Evolutionary conservation across 2,329 filamentous ascomycete species (phyloP), one percentile per base, ranked within the genome.

Genomic region (Penicillium brevicompactum): DNA sequence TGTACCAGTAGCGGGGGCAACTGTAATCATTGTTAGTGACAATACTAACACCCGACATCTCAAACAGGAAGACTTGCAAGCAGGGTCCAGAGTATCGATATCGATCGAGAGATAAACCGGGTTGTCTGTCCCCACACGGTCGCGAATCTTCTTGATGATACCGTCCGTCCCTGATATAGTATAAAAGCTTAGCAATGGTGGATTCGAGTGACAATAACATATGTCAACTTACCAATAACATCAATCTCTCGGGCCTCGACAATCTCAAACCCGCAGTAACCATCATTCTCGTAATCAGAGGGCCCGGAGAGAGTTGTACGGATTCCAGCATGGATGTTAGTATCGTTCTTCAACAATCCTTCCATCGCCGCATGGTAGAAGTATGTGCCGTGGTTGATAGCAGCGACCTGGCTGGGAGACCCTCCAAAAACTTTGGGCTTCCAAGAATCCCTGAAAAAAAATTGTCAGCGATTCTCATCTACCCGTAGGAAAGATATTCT

Each of bases 361-460:
- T 94, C 90, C 74, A 87, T 84, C 1, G 87, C 77, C 0, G 90
- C 91, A 70, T 93, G 89, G 76, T 88, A 94, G 76, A 95, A 95
- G 78, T 94, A 94, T 1, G 90, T 94, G 41, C 91, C 91, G 76
- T 94, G 90, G 76, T 94, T 95, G 76, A 95, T 87, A 60, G 82
- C 82, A 18, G 91, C 90, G 38, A 87, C 84, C 57, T 92, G 83
- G 27, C 85, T 89, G 0, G 91, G 90, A 0, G 89, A 87, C 30
- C 90, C 91, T 50, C 91, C 91, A 65, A 95, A 95, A 24, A 94
- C 91, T 71, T 93, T 93, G 42, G 91, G 91, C 55, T 84, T 85
- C 90, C 90, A 90, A 67, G 82, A 81, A 60, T 82, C 82, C 4
- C 66, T 76, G 14, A 32, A 27, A 1, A 7, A 22, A 27, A 1